A percentile compares a stretch with the other conserved stretches of the same genome.
Evolutionary conservation across 2,329 filamentous ascomycete genomes (phyloP).

Genomic region (Diaporthe aspalathi): DNA sequence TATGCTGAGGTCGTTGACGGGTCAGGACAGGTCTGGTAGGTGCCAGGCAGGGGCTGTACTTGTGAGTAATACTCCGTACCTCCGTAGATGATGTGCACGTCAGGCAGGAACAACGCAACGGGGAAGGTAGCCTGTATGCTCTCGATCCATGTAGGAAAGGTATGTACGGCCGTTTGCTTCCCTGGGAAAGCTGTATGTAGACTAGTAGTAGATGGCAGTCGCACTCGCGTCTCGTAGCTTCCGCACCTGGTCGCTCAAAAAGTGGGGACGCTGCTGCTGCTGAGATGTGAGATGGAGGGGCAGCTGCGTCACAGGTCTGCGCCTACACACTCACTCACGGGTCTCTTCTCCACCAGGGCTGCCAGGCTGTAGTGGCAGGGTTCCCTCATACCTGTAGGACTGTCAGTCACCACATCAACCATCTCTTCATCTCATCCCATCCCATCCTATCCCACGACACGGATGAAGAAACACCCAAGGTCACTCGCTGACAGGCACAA

Average conservation of each 20-base stretch:
- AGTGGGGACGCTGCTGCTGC: not conserved
- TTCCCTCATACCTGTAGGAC: not conserved
- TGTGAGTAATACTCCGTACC: too few species aligned
- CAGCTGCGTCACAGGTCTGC: slow-evolving; percentile 34
- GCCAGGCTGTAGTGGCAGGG: too few species aligned
- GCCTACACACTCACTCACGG: not conserved
- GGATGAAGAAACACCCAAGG: not conserved
- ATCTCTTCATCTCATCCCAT: not conserved
- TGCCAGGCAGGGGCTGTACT: too few species aligned
- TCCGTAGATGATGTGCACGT: too few species aligned
- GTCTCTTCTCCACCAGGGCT: slow-evolving; percentile 3
- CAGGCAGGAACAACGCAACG: slow-evolving; percentile 13
- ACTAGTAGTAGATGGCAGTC: too few species aligned
- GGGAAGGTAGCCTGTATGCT: not conserved
- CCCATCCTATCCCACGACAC: not conserved
- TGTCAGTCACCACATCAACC: not conserved
- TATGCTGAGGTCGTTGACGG: too few species aligned
- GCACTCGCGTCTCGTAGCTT: not conserved
- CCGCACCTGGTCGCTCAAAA: not conserved
- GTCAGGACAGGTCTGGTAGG: slow-evolving; percentile 1
- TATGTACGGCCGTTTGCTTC: not conserved
- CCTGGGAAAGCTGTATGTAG: not conserved
- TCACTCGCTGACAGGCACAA: too few species aligned
- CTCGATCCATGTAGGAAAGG: not conserved
- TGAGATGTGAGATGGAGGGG: slow-evolving; percentile 27